Conservation (phyloP, 2,329 filamentous ascomycete species). For the Pseudomassariella vexata region DNA sequence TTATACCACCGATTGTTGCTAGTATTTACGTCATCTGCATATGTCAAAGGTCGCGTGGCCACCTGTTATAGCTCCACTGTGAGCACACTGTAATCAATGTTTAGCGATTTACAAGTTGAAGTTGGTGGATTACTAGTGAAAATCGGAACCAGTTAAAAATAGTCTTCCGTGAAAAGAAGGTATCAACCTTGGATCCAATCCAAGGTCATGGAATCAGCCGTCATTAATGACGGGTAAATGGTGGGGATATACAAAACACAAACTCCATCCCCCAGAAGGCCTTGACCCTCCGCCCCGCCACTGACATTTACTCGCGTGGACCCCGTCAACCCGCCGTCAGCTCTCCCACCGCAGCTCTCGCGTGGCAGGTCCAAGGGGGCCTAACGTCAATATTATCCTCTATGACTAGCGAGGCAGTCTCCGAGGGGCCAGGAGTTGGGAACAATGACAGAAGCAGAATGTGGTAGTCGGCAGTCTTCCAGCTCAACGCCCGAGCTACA, state of each 20-base stretch:
- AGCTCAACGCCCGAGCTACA: conserved; percentile 26
- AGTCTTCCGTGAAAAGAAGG: too few species aligned
- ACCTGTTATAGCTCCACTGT: too few species aligned
- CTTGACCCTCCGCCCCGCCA: conserved; percentile 26
- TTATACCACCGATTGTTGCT: too few species aligned
- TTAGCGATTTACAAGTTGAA: too few species aligned
- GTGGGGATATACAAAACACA: too few species aligned
- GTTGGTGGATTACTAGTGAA: too few species aligned
- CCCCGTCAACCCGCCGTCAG: conserved; percentile 21
- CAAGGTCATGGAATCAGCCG: too few species aligned
- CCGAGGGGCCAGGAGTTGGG: conserved; percentile 9
- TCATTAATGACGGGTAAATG: conserved; percentile 18
- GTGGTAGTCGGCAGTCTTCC: conserved; percentile 23
- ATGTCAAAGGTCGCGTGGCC: too few species aligned
- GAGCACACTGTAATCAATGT: too few species aligned
- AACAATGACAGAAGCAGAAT: conserved; percentile 23
- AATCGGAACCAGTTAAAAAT: too few species aligned
- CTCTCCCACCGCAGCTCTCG: conserved; percentile 23
- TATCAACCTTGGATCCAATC: too few species aligned
- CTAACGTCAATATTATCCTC: conserved; percentile 21
- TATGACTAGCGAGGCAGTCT: conserved; percentile 18
- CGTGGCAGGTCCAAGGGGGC: conserved; percentile 23
- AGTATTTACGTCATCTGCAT: too few species aligned
- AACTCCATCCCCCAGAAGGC: conserved; percentile 21
- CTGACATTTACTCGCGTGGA: conserved; percentile 23